Evolutionary conservation across 1,139 yeast species (phyloP), one percentile per base, ranked within the genome.

Genomic region (Yamadazyma friedrichii): DNA sequence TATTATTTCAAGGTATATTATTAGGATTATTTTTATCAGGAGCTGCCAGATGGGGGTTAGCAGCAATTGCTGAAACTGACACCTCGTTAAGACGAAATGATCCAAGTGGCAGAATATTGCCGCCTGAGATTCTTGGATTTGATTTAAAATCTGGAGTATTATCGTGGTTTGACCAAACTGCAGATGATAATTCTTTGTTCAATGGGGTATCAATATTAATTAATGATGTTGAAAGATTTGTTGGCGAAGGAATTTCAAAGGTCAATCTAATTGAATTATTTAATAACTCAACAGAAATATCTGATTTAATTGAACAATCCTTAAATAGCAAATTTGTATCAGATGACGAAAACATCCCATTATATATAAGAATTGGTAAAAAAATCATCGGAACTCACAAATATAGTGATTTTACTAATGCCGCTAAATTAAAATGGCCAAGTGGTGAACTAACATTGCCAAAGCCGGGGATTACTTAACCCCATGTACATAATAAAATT

Each of bases 31-130:
- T 86, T 42, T 71, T 89, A 8, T 84, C 93, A 16, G 98, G 98
- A 0, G 80, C 88, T 2, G 82, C 95, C 0, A 70, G 95, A 44
- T 91, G 98, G 98, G 97, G 94, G 40, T 82, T 85, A 54, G 98
- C 95, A 2, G 82, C 96, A 16, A 82, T 91, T 44, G 80, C 86
- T 2, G 96, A 91, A 56, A 88, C 97, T 0, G 76, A 76, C 35
- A 65, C 73, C 10, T 76, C 88, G 11, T 62, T 89, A 37, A 63
- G 80, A 45, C 67, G 96, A 50, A 85, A 85, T 22, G 96, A 88
- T 50, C 95, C 95, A 0, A 70, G 78, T 33, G 86, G 85, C 0
- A 70, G 63, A 10, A 56, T 79, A 8, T 50, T 62, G n/a, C 86
- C 88, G 1, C 95, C 95, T 0, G 51, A 51, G 1, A 70, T 84